Evolutionary conservation across 2,329 filamentous ascomycete species (phyloP).

Genomic region (Biscogniauxia marginata): DNA sequence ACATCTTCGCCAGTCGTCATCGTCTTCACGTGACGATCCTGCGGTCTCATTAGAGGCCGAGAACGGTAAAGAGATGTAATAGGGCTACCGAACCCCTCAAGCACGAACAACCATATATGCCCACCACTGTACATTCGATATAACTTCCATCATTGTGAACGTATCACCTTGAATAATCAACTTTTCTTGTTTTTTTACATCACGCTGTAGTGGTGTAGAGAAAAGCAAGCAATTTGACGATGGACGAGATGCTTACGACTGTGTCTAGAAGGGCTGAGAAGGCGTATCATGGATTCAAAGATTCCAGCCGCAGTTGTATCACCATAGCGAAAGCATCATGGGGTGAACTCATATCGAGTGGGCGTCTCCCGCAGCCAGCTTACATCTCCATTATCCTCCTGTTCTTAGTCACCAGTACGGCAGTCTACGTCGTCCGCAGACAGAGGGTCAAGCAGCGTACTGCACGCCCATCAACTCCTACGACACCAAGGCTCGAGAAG

Average conservation of each 20-base stretch:
- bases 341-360: conserved; percentile 4
- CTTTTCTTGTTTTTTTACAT: conserved; percentile 1
- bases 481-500: conserved; percentile 27
- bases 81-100: background rate
- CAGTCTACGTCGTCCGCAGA: conserved; percentile 18
- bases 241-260: conserved; percentile 10
- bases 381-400: conserved; percentile 15
- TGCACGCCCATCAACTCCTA: conserved; percentile 22
- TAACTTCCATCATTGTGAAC: background rate
- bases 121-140: conserved; percentile 1
- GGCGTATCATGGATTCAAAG: conserved; percentile 12
- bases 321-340: conserved; percentile 17
- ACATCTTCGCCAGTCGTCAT: conserved; percentile 3
- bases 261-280: conserved; percentile 12
- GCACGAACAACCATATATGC: conserved; percentile 9
- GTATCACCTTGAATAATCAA: background rate
- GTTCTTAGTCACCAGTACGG: conserved; percentile 15
- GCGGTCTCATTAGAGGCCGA: conserved; percentile 15
- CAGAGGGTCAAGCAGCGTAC: conserved; percentile 7
- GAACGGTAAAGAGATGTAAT: conserved; percentile 18
- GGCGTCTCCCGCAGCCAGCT: conserved; percentile 6
- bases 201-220: background rate
- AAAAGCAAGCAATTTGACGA: background rate
- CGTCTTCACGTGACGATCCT: background rate
- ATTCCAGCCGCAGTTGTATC: conserved; percentile 11